Evolutionary conservation across 345 rosid genomes (phyloP), one percentile per base, ranked within the genome.

Genomic region (Pugionium cornutum): DNA sequence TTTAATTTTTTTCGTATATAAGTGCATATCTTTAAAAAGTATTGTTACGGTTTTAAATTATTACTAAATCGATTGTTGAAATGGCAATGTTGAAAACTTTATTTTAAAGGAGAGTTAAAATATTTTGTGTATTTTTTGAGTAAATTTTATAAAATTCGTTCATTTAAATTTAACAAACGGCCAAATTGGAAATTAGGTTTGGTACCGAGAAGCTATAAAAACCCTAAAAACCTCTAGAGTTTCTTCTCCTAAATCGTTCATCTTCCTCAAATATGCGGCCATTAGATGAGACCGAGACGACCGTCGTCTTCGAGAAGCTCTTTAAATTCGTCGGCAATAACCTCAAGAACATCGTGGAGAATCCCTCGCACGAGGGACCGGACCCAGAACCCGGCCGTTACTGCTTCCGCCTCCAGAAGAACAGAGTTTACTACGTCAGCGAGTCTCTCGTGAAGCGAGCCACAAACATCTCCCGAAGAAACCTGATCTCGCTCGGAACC

Each of bases 321-420:
- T 80, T 80, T 79, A 77, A 83, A 51, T 92, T 92, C 85, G 83
- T 88, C 0, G 97, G 96, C 40, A 86, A 80, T 72, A 92, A 92
- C 62, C 85, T 92, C 76, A 89, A 92, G 84, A 89, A 89, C 85
- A 73, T 92, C 25, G 88, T 92, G 7, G 96, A 86, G 54, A 85
- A 83, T 67, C 94, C 89, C 0, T 88, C 96, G 18, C 83, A 83
- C 65, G 97, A 92, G 70, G 98, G 98, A 1, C 86, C 92, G 34
- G 97, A 92, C 36, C 45, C 72, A 37, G 76, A 68, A 18, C 79
- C 95, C 0, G 90, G 92, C 10, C 88, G 91, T 18, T 88, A 90
- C 77, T 94, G 99, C 69, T 90, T 90, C 95, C 76, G 97, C 3
- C 96, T 94, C 68, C 86, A 88, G 68, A 86, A 85, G 70, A 88